Conservation (phyloP, 129 eudicot genomes). For the Centrapalus pauciflorus region DNA sequence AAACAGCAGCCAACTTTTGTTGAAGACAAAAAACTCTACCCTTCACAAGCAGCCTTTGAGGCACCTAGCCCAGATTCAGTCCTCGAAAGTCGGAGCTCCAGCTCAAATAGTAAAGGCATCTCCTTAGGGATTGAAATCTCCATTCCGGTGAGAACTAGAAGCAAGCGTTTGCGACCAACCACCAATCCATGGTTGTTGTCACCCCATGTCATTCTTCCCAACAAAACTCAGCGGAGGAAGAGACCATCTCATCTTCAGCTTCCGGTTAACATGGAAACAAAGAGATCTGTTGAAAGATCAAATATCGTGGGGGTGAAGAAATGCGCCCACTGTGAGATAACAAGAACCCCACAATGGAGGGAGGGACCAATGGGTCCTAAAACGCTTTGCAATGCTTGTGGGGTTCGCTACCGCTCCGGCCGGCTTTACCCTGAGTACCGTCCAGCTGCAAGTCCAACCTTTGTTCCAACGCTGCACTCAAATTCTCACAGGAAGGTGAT, state of each 20-base stretch:
- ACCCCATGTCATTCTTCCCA: constrained; percentile 28
- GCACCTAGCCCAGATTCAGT: constrained; percentile 68
- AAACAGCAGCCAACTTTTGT: constrained; percentile 26
- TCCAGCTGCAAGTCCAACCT: constrained; percentile 81
- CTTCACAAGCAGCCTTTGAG: constrained; percentile 32
- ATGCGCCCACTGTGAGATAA: constrained; percentile 71
- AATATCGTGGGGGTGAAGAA: constrained; percentile 26
- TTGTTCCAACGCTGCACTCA: constrained; percentile 66
- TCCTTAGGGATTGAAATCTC: constrained; percentile 26
- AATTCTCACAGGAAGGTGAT: constrained; percentile 72
- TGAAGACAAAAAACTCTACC: constrained; percentile 12
- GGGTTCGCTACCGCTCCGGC: constrained; percentile 73
- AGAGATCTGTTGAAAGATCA: constrained; percentile 12
- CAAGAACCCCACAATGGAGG: constrained; percentile 87
- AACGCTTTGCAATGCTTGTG: constrained; percentile 86
- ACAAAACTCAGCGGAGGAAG: constrained; percentile 35
- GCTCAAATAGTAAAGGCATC: constrained; percentile 41
- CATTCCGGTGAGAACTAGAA: constrained; percentile 48
- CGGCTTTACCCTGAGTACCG: constrained; percentile 84
- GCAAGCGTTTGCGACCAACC: constrained; percentile 48
- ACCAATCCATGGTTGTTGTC: constrained; percentile 41
- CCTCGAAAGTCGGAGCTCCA: constrained; percentile 60
- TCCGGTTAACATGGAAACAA: constrained; percentile 11
- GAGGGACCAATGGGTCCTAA: constrained; percentile 83
- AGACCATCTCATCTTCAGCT: constrained; percentile 14